Evolutionary conservation across 139 green algal species (phyloP), one percentile per base, ranked within the genome.

Genomic region (Chlamydomonas applanata): DNA sequence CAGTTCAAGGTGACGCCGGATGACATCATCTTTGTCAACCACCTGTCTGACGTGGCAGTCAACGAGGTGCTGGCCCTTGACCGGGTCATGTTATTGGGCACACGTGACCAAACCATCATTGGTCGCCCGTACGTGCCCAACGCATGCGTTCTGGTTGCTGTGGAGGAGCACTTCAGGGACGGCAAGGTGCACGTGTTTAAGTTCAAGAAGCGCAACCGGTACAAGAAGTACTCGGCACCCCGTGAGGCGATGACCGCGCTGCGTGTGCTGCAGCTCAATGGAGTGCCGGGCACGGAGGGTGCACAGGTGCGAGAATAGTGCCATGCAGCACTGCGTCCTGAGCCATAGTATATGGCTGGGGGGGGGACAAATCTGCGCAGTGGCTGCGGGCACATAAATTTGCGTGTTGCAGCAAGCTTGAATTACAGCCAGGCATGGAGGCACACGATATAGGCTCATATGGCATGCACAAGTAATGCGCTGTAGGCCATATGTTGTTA

Each of bases 141-240:
- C 0, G 79, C 73, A 0, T 64, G 17, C 1, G 83, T 86, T 24
- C 56, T 83, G 32, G 79, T 66, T 22, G 79, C 73, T 9, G 83
- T 88, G 35, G 83, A 88, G 67, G 79, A 85, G 61, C 75, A 79
- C 33, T 83, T 88, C 24, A 57, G 69, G 27, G 83, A 88, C 22
- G 70, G 79, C 56, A 84, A 88, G 76, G 68, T 85, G 63, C 73
- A 83, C 49, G 79, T 85, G 40, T 88, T 85, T 73, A 85, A 85
- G 68, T 85, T 84, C 49, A 83, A 87, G 63, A 60, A 63, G 4
- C 65, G 75, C 35, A 87, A 90, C 69, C 54, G 74, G 24, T 88
- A 88, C 66, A 69, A 24, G 20, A 83, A 82, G 76, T 81, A 83
- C 32, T 32, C 81, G 27, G 79, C 68, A 4, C 72, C 75, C 34